Evolutionary conservation across 129 eudicot species (phyloP), one percentile per base, ranked within the genome.

Genomic region (Ambrosia artemisiifolia): DNA sequence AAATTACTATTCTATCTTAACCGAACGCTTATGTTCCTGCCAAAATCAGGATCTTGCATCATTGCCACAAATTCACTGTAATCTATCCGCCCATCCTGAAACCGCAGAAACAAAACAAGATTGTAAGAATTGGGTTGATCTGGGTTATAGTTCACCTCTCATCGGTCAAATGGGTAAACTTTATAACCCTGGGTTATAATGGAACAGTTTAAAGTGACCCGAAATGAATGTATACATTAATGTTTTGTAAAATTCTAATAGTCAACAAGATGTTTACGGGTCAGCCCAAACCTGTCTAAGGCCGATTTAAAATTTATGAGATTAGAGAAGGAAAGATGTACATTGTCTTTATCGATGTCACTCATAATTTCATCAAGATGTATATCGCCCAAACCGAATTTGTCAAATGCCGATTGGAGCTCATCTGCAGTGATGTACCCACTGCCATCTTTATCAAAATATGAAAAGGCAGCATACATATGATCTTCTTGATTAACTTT

Each of bases 401-500:
- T 75, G 53, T 89, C 92, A 69, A 93, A 92, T 43, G 91, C 98
- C 64, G 72, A 83, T 74, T 89, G 86, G 71, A 92, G 98, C 81
- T 92, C 98, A 69, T 92, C 98, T 16, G 84, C 75, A 6, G 95
- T 92, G 78, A 92, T 92, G 85, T 89, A 87, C 34, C 98, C 98
- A 71, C 98, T 92, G 4, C 98, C 96, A 77, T 92, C 98, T 85
- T 89, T 74, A 71, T 92, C 98, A 63, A 92, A 92, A 59, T 85
- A 92, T 46, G 96, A 87, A 80, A 92, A 92, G 3, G 96, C 98
- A 3, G 98, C 92, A 67, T 49, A 87, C 84, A 92, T 72, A 16
- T 92, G 98, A 80, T 92, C 98, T 77, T 92, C 96, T 78, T 77
- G 90, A 63, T 83, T 91, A 47, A 83, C 74, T 87, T 92, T 92